A percentile compares a stretch with the other conserved stretches of the same genome.
Conservation (phyloP, 2,329 filamentous ascomycete genomes). For the Diaporthe sp. region DNA sequence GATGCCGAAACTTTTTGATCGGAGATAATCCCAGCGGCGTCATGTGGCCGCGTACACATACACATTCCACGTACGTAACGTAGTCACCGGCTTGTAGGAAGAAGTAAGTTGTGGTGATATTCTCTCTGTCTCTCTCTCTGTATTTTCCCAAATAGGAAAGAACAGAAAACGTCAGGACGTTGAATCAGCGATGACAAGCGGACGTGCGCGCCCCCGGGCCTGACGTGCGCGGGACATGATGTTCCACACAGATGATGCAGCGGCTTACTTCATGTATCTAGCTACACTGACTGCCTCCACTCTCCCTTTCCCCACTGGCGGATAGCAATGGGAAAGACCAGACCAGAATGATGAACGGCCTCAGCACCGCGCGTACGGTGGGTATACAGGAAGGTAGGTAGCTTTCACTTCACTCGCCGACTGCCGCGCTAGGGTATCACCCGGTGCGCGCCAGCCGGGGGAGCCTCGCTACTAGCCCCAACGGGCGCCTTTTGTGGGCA, state of each 20-base stretch:
- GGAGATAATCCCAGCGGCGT: background rate
- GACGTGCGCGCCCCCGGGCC: background rate
- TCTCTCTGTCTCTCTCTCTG: too few relatives aligned
- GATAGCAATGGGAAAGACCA: background rate
- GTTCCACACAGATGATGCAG: background rate
- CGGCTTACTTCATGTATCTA: background rate
- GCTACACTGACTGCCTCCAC: background rate
- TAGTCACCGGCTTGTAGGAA: too few relatives aligned
- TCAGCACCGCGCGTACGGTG: background rate
- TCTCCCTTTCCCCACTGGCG: background rate
- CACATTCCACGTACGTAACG: too few relatives aligned
- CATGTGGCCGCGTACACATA: background rate
- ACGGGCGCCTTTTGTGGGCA: background rate
- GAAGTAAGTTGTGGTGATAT: too few relatives aligned
- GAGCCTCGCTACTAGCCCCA: background rate
- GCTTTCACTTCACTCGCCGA: background rate
- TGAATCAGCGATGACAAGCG: background rate
- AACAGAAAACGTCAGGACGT: background rate
- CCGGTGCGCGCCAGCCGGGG: background rate
- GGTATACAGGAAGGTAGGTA: background rate
- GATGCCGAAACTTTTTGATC: background rate
- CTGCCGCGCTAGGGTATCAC: constrained; percentile 11
- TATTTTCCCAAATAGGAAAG: background rate
- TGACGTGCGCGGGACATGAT: too few relatives aligned
- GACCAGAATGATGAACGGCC: background rate